These are phyloP conservation scores for Aspergillus sp. DNA, from an alignment of 2,329 filamentous ascomycete genomes.

Conservation along the genomic window DNA sequence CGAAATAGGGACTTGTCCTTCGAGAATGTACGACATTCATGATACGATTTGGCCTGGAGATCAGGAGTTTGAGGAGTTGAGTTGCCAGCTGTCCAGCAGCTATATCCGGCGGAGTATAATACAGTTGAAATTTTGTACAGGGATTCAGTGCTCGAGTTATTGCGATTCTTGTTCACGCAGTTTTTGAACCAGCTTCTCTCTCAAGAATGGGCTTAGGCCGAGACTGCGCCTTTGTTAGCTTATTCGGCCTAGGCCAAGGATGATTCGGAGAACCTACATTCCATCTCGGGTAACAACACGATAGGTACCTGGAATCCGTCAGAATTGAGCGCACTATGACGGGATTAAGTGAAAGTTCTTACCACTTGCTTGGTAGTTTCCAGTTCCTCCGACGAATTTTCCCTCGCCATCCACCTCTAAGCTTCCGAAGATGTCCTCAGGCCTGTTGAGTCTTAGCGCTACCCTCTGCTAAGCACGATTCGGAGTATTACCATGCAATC, in stretches of 20 bases:
- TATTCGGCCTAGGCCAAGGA: neutral
- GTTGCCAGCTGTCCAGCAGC: slow-evolving; percentile 46
- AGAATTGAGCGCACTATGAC: neutral
- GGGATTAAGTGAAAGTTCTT: slow-evolving; percentile 21
- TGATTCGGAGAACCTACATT: slow-evolving; percentile 49
- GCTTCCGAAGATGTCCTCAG: slow-evolving; percentile 69
- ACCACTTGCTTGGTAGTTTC: slow-evolving; percentile 65
- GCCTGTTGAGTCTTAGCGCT: slow-evolving; percentile 40
- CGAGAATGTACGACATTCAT: slow-evolving; percentile 4
- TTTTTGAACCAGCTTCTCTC: slow-evolving; percentile 54
- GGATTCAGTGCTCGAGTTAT: slow-evolving; percentile 5
- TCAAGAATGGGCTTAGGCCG: slow-evolving; percentile 54
- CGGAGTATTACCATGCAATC: slow-evolving; percentile 57
- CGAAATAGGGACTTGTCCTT: slow-evolving; percentile 34
- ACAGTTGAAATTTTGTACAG: slow-evolving; percentile 24
- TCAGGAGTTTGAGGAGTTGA: neutral
- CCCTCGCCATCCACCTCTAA: slow-evolving; percentile 64
- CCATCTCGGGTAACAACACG: slow-evolving; percentile 64
- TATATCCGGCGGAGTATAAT: slow-evolving; percentile 10
- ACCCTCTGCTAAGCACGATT: neutral
- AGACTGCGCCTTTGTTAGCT: slow-evolving; percentile 39
- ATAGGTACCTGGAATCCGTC: slow-evolving; percentile 56
- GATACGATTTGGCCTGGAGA: neutral
- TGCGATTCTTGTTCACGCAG: slow-evolving; percentile 43
- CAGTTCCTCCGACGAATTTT: slow-evolving; percentile 59